Percentiles rank a stretch among this genome's conserved stretches.
phyloP scores from a whole-genome alignment of 2,329 filamentous ascomycete genomes.

The Botrytis paeoniae region DNA sequence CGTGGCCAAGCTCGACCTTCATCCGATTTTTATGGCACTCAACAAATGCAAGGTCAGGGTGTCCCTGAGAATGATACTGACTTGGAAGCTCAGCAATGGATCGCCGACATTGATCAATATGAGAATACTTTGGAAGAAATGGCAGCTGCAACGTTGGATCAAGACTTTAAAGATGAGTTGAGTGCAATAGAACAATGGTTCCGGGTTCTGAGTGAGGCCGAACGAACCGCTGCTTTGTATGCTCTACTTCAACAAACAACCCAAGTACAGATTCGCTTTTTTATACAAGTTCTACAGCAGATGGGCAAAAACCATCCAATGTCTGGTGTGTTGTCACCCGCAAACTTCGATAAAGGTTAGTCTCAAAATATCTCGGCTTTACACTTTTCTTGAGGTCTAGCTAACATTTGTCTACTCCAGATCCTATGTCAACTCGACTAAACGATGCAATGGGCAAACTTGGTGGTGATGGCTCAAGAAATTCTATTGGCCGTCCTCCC shows the following conservation, averaged over 20 bases:
- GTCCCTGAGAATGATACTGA: slow-evolving; percentile 77
- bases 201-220: slow-evolving; percentile 91
- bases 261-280: slow-evolving; percentile 98
- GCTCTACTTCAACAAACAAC: slow-evolving; percentile 96
- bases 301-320: slow-evolving; percentile 99
- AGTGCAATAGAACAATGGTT: slow-evolving; percentile 99
- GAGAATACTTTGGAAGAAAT: slow-evolving; percentile 99
- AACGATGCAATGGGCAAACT: slow-evolving; percentile 97
- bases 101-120: slow-evolving; percentile 97
- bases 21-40: slow-evolving; percentile 85
- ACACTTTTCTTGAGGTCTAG: not conserved
- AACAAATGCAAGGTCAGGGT: slow-evolving; percentile 64
- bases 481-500: slow-evolving; percentile 78
- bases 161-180: slow-evolving; percentile 99
- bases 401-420: slow-evolving; percentile 46
- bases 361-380: slow-evolving; percentile 20
- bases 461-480: slow-evolving; percentile 80
- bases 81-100: slow-evolving; percentile 96
- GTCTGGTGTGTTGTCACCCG: slow-evolving; percentile 90
- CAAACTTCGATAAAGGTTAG: slow-evolving; percentile 93
- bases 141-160: slow-evolving; percentile 96
- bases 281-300: slow-evolving; percentile 97
- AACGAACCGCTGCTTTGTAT: slow-evolving; percentile 92
- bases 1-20: slow-evolving; percentile 80
- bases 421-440: slow-evolving; percentile 94